Conservation (phyloP, 305 asterid species). For the Solanum hybrid region DNA sequence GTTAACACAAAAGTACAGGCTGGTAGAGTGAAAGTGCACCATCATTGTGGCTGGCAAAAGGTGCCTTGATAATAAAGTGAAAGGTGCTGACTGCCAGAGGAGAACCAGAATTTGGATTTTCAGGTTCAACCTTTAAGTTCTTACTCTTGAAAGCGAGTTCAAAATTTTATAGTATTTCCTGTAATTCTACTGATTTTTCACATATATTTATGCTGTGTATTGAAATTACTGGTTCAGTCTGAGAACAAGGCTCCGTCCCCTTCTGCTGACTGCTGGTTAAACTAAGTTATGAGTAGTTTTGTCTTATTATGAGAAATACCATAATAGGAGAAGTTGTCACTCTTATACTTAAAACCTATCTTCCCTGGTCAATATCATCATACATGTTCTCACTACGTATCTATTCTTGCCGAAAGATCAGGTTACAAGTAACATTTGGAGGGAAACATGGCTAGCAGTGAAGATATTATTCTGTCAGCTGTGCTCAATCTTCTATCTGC, state of each 20-base stretch:
- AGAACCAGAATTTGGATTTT: neutral
- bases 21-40: neutral
- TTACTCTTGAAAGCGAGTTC: neutral
- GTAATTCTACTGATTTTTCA: neutral
- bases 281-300: neutral
- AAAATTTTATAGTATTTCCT: neutral
- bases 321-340: neutral
- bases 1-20: neutral
- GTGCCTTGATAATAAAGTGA: neutral
- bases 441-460: constrained; percentile 55
- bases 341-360: neutral
- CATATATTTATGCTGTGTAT: neutral
- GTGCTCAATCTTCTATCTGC: constrained; percentile 77
- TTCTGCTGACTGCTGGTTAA: neutral
- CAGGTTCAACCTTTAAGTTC: neutral
- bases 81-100: neutral
- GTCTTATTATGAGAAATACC: neutral
- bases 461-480: constrained; percentile 61
- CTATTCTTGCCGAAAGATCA: constrained; percentile 6
- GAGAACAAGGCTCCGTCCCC: neutral
- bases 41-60: neutral
- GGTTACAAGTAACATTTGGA: constrained; percentile 25
- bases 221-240: neutral
- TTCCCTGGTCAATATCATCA: neutral
- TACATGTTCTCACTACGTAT: neutral